Conservation (phyloP, 176 grass and related monocot species). For the Bolboschoenus planiculmis region DNA sequence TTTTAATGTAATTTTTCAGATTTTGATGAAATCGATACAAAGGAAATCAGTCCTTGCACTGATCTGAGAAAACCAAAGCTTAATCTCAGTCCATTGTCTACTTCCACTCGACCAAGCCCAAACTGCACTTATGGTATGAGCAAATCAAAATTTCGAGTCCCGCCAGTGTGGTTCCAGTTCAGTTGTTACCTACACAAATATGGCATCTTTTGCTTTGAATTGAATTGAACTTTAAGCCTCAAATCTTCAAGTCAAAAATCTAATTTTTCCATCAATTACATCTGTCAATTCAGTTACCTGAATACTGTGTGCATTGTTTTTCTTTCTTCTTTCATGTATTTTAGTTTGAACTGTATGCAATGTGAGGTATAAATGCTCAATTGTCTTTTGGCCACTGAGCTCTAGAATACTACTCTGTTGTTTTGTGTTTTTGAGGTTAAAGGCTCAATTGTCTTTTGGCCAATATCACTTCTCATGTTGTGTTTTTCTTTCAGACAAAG, state of each 20-base stretch:
- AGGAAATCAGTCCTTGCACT: constrained; percentile 18
- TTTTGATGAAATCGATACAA: constrained; percentile 30
- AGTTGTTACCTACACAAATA: neutral
- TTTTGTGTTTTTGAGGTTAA: too few relatives aligned
- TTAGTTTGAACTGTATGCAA: neutral
- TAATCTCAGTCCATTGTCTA: neutral
- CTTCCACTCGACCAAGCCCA: neutral
- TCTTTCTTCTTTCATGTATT: neutral
- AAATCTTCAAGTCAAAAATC: neutral
- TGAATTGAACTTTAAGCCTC: neutral
- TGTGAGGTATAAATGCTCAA: neutral
- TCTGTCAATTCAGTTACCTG: neutral
- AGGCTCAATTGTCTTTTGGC: neutral
- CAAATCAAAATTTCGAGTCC: neutral
- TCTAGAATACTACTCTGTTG: neutral
- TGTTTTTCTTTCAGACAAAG: neutral
- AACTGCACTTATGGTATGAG: constrained; percentile 10
- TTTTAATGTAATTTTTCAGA: constrained; percentile 40
- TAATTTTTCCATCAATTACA: neutral
- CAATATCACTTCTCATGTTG: neutral
- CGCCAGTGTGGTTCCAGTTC: neutral
- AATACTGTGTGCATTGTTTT: neutral
- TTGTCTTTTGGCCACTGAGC: neutral
- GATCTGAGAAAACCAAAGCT: constrained; percentile 10
- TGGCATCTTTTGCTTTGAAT: neutral